Percentiles rank a stretch among this genome's conserved stretches.
These are phyloP conservation scores for Holtermanniella nyarrowii DNA, from an alignment of 768 basidiomycete species.

Conservation along the genomic window DNA sequence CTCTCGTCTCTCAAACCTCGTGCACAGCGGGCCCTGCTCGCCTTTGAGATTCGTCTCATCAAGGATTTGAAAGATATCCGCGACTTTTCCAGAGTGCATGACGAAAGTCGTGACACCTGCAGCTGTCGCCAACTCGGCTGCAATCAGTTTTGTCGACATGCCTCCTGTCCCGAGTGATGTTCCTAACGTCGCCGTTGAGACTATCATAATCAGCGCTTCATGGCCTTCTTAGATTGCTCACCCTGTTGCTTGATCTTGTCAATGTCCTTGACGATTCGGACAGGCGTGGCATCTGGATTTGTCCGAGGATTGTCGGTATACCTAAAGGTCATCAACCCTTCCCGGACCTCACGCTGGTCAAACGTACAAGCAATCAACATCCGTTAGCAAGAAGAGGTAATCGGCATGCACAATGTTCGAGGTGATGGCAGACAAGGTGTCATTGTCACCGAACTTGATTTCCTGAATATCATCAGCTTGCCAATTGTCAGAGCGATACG, in stretches of 20 bases:
- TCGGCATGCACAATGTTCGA: slow-evolving; percentile 97
- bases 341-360: not conserved
- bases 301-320: slow-evolving; percentile 93
- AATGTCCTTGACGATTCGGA: slow-evolving; percentile 74
- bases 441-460: slow-evolving; percentile 99
- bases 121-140: slow-evolving; percentile 90
- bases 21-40: slow-evolving; percentile 60
- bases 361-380: slow-evolving; percentile 69
- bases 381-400: slow-evolving; percentile 90
- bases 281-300: slow-evolving; percentile 67
- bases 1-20: slow-evolving; percentile 55
- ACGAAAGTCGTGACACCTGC: slow-evolving; percentile 91
- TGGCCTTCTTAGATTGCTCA: slow-evolving; percentile 40
- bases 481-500: slow-evolving; percentile 38
- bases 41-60: slow-evolving; percentile 41
- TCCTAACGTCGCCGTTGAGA: slow-evolving; percentile 84
- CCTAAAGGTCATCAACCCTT: slow-evolving; percentile 6
- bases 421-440: slow-evolving; percentile 93
- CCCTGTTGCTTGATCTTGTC: slow-evolving; percentile 70
- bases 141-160: slow-evolving; percentile 98
- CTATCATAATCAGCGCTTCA: slow-evolving; percentile 43
- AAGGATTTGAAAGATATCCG: slow-evolving; percentile 68
- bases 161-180: slow-evolving; percentile 92
- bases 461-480: slow-evolving; percentile 55
- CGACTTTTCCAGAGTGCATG: slow-evolving; percentile 67